Evolutionary conservation across 305 asterid species (phyloP).

Genomic region (Solanum hybrid): DNA sequence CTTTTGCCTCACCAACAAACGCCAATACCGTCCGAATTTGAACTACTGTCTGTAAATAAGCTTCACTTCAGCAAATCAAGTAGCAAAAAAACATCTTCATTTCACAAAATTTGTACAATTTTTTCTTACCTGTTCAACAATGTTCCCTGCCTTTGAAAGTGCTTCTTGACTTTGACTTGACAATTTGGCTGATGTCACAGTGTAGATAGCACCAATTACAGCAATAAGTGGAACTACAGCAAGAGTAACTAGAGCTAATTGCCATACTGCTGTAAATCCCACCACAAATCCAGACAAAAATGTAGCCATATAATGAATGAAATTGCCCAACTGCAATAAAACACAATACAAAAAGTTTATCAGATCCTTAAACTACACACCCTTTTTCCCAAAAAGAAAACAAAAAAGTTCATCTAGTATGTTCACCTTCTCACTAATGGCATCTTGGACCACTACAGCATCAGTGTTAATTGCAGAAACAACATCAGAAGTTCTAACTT

Average conservation of each 20-base stretch:
- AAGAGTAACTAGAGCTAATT: conserved; percentile 77
- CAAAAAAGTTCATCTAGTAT: not conserved
- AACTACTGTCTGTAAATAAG: conserved; percentile 56
- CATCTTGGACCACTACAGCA: conserved; percentile 96
- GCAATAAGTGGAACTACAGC: conserved; percentile 96
- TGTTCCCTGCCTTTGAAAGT: conserved; percentile 88
- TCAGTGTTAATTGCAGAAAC: conserved; percentile 93
- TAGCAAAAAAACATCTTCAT: not conserved
- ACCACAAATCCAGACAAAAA: conserved; percentile 92
- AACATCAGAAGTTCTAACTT: conserved; percentile 90
- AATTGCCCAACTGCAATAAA: conserved; percentile 76
- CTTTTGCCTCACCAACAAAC: conserved; percentile 86
- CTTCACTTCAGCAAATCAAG: conserved; percentile 7
- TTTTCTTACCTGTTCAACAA: conserved; percentile 72
- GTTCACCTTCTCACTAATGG: conserved; percentile 93
- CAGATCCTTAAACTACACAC: conserved; percentile 1
- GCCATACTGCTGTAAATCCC: conserved; percentile 98
- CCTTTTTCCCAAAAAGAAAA: not conserved
- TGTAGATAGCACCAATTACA: conserved; percentile 79
- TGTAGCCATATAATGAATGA: conserved; percentile 96
- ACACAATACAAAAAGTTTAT: not conserved
- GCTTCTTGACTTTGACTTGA: conserved; percentile 87
- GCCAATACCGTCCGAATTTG: conserved; percentile 89
- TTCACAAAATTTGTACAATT: not conserved
- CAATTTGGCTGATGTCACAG: conserved; percentile 63